Conservation (phyloP, 2,329 filamentous ascomycete species). For the Claviceps spartinae region DNA sequence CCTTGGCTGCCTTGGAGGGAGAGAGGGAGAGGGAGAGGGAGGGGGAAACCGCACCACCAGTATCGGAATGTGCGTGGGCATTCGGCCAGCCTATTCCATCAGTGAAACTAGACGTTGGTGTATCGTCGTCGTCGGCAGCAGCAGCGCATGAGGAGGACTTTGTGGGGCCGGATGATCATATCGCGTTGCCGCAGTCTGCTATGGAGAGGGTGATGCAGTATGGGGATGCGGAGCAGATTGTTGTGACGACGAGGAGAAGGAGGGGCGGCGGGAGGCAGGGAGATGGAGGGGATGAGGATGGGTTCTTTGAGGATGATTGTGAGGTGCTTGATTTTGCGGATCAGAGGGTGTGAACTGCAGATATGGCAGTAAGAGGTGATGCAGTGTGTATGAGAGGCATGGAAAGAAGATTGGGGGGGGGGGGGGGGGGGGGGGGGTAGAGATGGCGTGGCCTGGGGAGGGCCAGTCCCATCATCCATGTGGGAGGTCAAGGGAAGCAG, state of each 20-base stretch:
- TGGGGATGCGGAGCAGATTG: constrained; percentile 59
- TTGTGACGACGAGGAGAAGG: constrained; percentile 66
- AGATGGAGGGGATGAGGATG: constrained; percentile 50
- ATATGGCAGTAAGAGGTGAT: no score
- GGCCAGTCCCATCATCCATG: no score
- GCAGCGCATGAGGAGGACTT: constrained; percentile 36
- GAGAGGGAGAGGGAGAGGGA: constrained; percentile 6
- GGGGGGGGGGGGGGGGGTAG: no score
- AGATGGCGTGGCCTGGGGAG: no score
- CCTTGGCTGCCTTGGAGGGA: not conserved
- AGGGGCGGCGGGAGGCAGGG: constrained; percentile 40
- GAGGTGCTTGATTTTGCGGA: constrained; percentile 82
- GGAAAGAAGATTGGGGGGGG: no score
- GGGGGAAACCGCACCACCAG: not conserved
- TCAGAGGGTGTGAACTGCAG: constrained; percentile 38
- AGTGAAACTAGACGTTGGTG: constrained; percentile 39
- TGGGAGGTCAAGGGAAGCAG: no score
- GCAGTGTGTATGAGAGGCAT: no score
- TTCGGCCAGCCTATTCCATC: constrained; percentile 44
- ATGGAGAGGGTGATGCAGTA: constrained; percentile 50
- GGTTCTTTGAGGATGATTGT: constrained; percentile 87
- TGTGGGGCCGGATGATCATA: constrained; percentile 37
- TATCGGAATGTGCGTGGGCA: constrained; percentile 31
- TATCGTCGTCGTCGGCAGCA: constrained; percentile 6
- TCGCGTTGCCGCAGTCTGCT: constrained; percentile 47